These are phyloP conservation scores for Diaporthe longicolla DNA, from an alignment of 2,329 filamentous ascomycete species.

Conservation along the genomic window DNA sequence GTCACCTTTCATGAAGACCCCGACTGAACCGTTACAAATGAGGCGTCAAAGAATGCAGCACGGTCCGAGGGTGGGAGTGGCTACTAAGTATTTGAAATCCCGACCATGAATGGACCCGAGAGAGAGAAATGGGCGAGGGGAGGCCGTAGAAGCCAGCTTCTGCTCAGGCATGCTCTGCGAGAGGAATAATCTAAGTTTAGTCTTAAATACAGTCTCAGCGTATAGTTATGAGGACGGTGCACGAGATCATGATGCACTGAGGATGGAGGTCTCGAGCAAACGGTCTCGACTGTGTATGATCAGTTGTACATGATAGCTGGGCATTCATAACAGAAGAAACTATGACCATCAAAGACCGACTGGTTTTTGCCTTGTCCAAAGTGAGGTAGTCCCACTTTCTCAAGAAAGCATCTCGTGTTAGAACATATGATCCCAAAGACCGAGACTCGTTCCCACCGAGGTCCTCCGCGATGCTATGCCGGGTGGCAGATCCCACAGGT, in stretches of 20 bases:
- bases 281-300: background rate
- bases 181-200: background rate
- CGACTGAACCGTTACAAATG: slow-evolving; percentile 11
- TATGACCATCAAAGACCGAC: background rate
- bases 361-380: background rate
- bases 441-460: background rate
- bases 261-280: background rate
- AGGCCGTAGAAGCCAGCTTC: background rate
- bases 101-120: background rate
- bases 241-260: background rate
- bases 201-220: background rate
- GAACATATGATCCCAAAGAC: background rate
- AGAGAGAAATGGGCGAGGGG: too few species aligned
- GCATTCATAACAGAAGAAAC: too few species aligned
- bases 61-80: background rate
- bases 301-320: background rate
- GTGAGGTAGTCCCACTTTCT: background rate
- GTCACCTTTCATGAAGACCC: background rate
- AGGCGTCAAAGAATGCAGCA: background rate
- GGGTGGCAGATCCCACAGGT: background rate
- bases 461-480: background rate
- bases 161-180: background rate
- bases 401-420: background rate
- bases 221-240: too few species aligned
- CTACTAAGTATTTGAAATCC: slow-evolving; percentile 6